Conservation (phyloP, 805 yeast species). For the Ogataea dorogensis region DNA sequence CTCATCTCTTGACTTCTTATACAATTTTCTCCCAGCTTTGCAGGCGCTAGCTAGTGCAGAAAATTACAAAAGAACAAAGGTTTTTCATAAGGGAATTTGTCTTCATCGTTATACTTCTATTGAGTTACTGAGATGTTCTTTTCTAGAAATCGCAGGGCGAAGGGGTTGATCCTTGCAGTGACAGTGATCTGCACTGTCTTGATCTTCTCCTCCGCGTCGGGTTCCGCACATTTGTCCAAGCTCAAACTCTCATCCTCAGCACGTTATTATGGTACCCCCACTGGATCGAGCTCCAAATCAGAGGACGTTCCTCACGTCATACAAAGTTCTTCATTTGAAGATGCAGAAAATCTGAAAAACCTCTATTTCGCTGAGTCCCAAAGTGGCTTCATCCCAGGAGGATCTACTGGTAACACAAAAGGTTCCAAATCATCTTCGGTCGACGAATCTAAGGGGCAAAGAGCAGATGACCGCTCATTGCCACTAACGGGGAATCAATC, state of each 20-base stretch:
- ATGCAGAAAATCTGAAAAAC: conserved; percentile 24
- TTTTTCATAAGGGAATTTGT: conserved; percentile 4
- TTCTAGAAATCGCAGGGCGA: conserved; percentile 23
- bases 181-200: conserved; percentile 12
- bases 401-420: conserved; percentile 31
- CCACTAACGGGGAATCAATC: conserved; percentile 28
- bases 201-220: conserved; percentile 11
- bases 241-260: conserved; percentile 9
- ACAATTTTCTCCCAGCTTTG: too few relatives aligned
- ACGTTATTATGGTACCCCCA: conserved; percentile 6
- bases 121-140: conserved; percentile 15
- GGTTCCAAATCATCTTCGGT: conserved; percentile 21
- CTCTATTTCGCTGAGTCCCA: conserved; percentile 25
- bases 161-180: conserved; percentile 17
- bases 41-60: too few relatives aligned
- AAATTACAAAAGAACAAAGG: not conserved
- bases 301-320: conserved; percentile 6
- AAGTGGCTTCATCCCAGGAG: conserved; percentile 23
- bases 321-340: conserved; percentile 17
- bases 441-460: conserved; percentile 25
- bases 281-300: conserved; percentile 5
- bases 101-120: conserved; percentile 1
- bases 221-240: conserved; percentile 9
- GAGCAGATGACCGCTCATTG: conserved; percentile 29
- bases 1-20: not conserved